Percentiles rank a stretch among this genome's conserved stretches.
Evolutionary conservation across 176 grass and related monocot genomes (phyloP).

Genomic region (Urochloa ruziziensis): DNA sequence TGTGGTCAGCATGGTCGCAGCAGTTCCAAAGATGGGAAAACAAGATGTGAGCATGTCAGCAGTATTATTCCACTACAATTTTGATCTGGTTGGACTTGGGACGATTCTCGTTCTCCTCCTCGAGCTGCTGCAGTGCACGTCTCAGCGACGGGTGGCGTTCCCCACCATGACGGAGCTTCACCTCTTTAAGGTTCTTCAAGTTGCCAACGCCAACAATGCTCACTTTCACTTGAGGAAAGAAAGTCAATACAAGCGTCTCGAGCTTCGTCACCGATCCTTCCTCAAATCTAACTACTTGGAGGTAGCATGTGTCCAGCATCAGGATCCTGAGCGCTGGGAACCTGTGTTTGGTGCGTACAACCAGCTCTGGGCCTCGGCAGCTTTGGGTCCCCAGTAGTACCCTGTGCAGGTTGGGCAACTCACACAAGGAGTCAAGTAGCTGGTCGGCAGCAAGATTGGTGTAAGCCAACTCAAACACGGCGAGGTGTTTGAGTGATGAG

Average conservation of each 20-base stretch:
- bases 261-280: background rate
- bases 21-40: too few relatives aligned
- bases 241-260: background rate
- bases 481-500: background rate
- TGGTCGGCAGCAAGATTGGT: background rate
- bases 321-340: background rate
- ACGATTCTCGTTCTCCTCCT: background rate
- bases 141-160: too few relatives aligned
- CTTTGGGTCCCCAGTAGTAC: background rate
- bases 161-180: background rate
- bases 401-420: background rate
- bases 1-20: too few relatives aligned
- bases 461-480: background rate
- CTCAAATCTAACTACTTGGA: background rate
- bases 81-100: too few relatives aligned
- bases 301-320: background rate
- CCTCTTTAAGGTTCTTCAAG: constrained; percentile 6
- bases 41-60: too few relatives aligned
- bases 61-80: too few relatives aligned
- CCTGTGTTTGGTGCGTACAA: background rate
- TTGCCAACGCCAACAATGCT: background rate
- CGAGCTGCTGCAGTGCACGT: too few relatives aligned
- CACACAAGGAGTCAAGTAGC: background rate
- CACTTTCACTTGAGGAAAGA: too few relatives aligned
- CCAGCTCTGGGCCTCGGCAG: background rate